Base-by-base conservation (phyloP, 2,329 filamentous ascomycete species). In the Aspergillus candidus region DNA sequence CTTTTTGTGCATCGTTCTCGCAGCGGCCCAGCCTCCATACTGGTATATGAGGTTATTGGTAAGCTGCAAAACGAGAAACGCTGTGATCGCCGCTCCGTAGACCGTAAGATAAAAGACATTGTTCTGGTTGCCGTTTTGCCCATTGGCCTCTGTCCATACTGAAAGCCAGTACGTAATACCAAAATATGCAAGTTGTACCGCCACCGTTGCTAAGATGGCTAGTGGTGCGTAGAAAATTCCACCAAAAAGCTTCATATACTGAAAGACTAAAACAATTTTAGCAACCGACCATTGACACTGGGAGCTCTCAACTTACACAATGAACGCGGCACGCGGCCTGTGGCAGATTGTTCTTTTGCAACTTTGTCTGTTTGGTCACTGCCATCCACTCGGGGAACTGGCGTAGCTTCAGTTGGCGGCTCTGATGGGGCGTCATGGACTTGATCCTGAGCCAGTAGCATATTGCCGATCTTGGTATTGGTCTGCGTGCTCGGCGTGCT, bases 21-120 rank as follows among this genome's bases (percentile, higher is more conserved):
- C 78, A 2, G 78, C 78, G n/a, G 67, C 63, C 78, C 78, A 80
- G 6, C 73, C 72, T 14, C 77, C 77, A 52, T 72, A 73, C 54
- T 77, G 75, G 52, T 77, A 80, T 27, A 72, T 61, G 3, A 61
- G 39, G 30, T 54, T 50, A 38, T 57, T 59, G 11, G 47, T 36
- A 12, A 59, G 44, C 32, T 59, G 55, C 11, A 61, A 35, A 1
- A 52, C 11, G 3, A 59, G 48, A 36, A 58, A 60, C 0, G 65
- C 55, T 7, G 75, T 49, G 1, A 71, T 72, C 37, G 76, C 63
- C 2, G 58, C 66, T 1, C 72, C 70, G 44, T 77, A 81, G 11
- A 80, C 69, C 2, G 71, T 71, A 43, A 80, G 64, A 49, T 80
- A 80, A 52, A 73, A 79, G 7, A 22, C 22, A 0, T 52, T 45